These are phyloP conservation scores for Candida maltosa DNA, from an alignment of 805 yeast genomes.

Conservation along the genomic window DNA sequence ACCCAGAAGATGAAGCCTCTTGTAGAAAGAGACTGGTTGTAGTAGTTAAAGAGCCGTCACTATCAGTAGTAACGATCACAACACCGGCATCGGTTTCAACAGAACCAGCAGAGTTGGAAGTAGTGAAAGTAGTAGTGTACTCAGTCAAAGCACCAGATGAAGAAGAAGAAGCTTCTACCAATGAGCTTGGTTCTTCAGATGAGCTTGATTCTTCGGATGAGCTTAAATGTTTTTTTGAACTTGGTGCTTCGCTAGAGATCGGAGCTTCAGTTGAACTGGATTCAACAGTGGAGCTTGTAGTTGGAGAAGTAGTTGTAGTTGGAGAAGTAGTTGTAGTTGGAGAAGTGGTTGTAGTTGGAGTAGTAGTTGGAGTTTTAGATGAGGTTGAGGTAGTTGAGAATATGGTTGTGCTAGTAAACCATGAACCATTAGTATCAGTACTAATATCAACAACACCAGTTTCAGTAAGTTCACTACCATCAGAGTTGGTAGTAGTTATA, in stretches of 20 bases:
- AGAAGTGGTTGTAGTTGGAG: neutral
- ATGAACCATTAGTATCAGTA: constrained; percentile 8
- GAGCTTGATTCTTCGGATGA: no score
- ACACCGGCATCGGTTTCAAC: constrained; percentile 6
- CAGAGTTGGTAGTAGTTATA: constrained; percentile 3
- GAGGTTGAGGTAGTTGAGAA: constrained; percentile 3
- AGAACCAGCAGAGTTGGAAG: constrained; percentile 5
- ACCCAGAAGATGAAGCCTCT: neutral
- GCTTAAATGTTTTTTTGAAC: no score
- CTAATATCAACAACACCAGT: constrained; percentile 9
- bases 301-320: no score
- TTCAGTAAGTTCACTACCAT: constrained; percentile 7
- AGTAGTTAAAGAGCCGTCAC: constrained; percentile 1
- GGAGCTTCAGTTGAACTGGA: no score
- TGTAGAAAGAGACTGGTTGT: no score
- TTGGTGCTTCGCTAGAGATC: no score
- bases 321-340: no score
- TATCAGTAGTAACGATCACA: no score
- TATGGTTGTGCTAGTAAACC: constrained; percentile 7
- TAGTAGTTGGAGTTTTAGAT: constrained; percentile 4
- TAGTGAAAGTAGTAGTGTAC: constrained; percentile 8
- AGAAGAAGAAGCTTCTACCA: constrained; percentile 6
- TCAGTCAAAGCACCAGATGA: constrained; percentile 2
- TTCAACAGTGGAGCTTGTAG: no score
- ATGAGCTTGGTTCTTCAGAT: no score